A percentile compares a stretch with the other conserved stretches of the same genome.
Conservation (phyloP, 1,284 basidiomycete genomes). For the Ceratobasidium sp. region DNA sequence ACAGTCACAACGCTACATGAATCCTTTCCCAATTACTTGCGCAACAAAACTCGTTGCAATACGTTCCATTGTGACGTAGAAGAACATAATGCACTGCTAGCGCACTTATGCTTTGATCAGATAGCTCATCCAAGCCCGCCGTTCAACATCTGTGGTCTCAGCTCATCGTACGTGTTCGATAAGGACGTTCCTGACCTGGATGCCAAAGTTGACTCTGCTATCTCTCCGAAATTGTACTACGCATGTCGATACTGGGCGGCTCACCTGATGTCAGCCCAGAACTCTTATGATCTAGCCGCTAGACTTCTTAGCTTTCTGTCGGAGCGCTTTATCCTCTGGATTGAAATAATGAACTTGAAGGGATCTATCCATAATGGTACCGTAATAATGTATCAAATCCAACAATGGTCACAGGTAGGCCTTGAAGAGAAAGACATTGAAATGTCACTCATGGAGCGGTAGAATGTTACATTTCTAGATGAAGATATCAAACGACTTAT, state of each 20-base stretch:
- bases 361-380: background rate
- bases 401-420: background rate
- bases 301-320: background rate
- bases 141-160: slow-evolving; percentile 18
- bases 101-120: background rate
- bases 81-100: background rate
- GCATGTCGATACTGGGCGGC: slow-evolving; percentile 11
- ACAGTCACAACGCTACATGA: background rate
- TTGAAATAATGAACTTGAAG: background rate
- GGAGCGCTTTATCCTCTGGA: background rate
- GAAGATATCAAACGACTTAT: background rate
- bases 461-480: background rate
- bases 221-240: background rate
- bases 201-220: background rate
- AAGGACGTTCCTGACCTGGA: background rate
- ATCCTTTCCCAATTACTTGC: slow-evolving; percentile 4
- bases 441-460: background rate
- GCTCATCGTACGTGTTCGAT: slow-evolving; percentile 15
- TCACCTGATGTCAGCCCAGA: background rate
- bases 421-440: background rate
- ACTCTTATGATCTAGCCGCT: background rate
- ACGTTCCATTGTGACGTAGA: background rate
- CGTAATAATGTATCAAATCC: background rate
- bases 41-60: background rate
- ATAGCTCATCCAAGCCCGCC: background rate